Conservation (phyloP, 768 basidiomycete genomes). For the Suillus bovinus region DNA sequence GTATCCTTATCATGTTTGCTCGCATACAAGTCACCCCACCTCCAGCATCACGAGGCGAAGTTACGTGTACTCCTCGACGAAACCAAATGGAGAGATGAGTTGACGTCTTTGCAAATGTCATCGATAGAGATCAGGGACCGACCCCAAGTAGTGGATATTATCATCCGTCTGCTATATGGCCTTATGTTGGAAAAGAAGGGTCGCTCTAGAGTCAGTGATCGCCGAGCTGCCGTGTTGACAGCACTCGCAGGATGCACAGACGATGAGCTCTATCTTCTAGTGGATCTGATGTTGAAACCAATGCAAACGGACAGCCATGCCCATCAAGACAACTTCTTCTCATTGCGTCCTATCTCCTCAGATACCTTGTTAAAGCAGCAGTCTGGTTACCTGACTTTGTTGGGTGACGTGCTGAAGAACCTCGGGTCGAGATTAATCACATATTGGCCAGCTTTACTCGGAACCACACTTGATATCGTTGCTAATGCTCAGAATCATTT, state of each 20-base stretch:
- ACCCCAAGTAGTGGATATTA: constrained; percentile 61
- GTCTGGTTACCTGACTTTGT: constrained; percentile 79
- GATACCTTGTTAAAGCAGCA: constrained; percentile 62
- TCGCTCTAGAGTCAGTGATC: constrained; percentile 60
- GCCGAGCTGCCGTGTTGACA: constrained; percentile 73
- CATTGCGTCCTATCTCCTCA: constrained; percentile 27
- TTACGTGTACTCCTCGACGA: constrained; percentile 78
- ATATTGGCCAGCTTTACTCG: constrained; percentile 78
- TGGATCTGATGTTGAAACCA: constrained; percentile 86
- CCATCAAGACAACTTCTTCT: constrained; percentile 30
- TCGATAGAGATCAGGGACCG: constrained; percentile 59
- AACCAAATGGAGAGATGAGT: constrained; percentile 85
- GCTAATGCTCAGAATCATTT: constrained; percentile 64
- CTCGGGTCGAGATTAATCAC: constrained; percentile 69
- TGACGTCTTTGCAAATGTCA: constrained; percentile 70
- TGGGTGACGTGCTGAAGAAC: constrained; percentile 82
- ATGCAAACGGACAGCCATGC: constrained; percentile 41
- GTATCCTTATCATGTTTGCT: constrained; percentile 77
- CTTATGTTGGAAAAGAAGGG: constrained; percentile 82
- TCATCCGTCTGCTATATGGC: constrained; percentile 83
- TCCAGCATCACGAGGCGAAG: constrained; percentile 58
- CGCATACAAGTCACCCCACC: constrained; percentile 71
- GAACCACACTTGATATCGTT: constrained; percentile 64
- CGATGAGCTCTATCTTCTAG: constrained; percentile 72
- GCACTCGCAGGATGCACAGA: constrained; percentile 69